These are phyloP conservation scores for Rhodotorula sphaerocarpa DNA, from an alignment of 768 basidiomycete genomes.

Conservation along the genomic window DNA sequence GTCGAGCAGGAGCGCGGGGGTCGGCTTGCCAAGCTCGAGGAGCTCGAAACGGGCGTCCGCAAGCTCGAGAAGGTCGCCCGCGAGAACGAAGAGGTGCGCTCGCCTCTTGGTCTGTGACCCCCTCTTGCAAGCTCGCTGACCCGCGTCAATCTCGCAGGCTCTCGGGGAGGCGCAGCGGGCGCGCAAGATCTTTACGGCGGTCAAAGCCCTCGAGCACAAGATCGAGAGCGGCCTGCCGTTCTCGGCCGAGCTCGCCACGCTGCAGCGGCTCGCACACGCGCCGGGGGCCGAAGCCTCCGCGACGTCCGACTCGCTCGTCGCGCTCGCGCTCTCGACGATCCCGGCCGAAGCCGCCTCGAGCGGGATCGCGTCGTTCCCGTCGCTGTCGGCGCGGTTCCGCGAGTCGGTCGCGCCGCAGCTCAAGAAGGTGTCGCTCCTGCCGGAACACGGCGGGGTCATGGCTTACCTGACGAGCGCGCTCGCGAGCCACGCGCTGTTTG, in stretches of 20 bases:
- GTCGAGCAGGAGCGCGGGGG: slow-evolving; percentile 96
- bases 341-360: slow-evolving; percentile 40
- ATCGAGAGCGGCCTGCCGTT: slow-evolving; percentile 58
- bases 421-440: slow-evolving; percentile 81
- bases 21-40: slow-evolving; percentile 85
- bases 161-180: slow-evolving; percentile 86
- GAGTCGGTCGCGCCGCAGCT: slow-evolving; percentile 74
- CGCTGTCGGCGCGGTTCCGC: slow-evolving; percentile 84
- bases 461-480: slow-evolving; percentile 75
- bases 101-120: not conserved
- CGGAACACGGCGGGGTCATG: slow-evolving; percentile 80
- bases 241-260: slow-evolving; percentile 75
- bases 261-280: slow-evolving; percentile 54
- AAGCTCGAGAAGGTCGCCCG: slow-evolving; percentile 81
- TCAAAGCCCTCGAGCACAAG: slow-evolving; percentile 55
- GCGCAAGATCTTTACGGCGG: slow-evolving; percentile 84
- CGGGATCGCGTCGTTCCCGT: slow-evolving; percentile 73
- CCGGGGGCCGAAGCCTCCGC: slow-evolving; percentile 3
- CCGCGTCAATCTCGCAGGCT: slow-evolving; percentile 35
- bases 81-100: slow-evolving; percentile 57
- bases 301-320: slow-evolving; percentile 50
- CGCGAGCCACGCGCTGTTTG: slow-evolving; percentile 68
- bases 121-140: not conserved
- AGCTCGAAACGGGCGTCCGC: slow-evolving; percentile 80
- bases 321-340: slow-evolving; percentile 60